Evolutionary conservation across 805 yeast species (phyloP), one percentile per base, ranked within the genome.

Genomic region (Starmerella apis): DNA sequence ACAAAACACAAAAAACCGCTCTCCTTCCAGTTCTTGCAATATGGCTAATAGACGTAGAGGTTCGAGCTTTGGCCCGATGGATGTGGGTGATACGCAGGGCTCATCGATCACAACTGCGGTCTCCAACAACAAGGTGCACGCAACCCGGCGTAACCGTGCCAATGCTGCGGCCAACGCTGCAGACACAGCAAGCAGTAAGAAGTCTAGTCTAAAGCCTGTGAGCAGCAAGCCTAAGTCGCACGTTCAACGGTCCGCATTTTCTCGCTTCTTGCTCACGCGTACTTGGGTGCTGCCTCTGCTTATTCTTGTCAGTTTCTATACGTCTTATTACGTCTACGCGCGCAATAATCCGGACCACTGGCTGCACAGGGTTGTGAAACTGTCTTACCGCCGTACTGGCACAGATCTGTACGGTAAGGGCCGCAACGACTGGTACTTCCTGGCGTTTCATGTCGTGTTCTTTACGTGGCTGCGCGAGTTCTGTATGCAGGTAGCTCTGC

Each of bases 401-500:
- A 64, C 68, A n/a, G 53, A 37, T n/a, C 44, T 69, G 61, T 92
- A 88, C 64, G 96, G 85, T 24, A 92, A 92, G 67, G 99, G 99
- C 50, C 70, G 63, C 42, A 78, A 80, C 60, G 99, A 92, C 68
- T 75, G 87, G 56, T 73, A 73, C 20, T 92, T 87, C 69, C 85
- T 90, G 14, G 72, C 73, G 18, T 86, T 78, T 64, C 80, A 85
- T 68, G 83, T 90, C 75, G 66, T 92, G 33, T 80, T 87, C 59
- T 88, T 92, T 75, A 83, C 96, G 0, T 92, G 90, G 63, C 71
- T 78, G 56, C 78, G 99, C 61, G 98, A 92, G 67, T 90, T 92
- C 63, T 62, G 79, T 56, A 87, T 92, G 97, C 88, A 87, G 64
- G 71, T 77, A 30, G 60, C 86, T 0, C 76, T 92, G 52, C 73